These are phyloP conservation scores for Aspergillus eucalypticola DNA, from an alignment of 2,329 filamentous ascomycete species.

Conservation along the genomic window DNA sequence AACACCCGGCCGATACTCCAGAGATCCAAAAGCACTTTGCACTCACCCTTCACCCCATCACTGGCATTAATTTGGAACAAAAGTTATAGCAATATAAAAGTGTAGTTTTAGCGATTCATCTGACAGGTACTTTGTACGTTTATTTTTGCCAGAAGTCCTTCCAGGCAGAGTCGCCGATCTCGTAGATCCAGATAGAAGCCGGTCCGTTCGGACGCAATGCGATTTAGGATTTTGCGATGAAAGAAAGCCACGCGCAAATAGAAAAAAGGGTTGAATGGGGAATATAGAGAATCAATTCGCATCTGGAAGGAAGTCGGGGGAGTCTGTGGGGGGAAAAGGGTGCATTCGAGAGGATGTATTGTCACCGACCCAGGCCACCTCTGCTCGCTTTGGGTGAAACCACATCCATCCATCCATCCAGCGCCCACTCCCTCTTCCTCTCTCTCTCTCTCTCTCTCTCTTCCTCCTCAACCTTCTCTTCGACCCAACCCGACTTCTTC, in stretches of 20 bases:
- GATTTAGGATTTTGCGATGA: slow-evolving; percentile 18
- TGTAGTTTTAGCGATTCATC: slow-evolving; percentile 1
- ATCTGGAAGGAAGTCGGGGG: neutral
- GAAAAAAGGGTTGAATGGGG: neutral
- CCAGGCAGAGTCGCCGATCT: neutral
- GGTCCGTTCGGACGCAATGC: slow-evolving; percentile 10
- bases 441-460: slow-evolving; percentile 8
- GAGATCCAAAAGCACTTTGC: neutral
- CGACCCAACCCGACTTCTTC: slow-evolving; percentile 15
- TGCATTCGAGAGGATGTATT: slow-evolving; percentile 10
- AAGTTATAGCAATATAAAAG: neutral
- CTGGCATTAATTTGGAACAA: neutral
- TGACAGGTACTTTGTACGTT: neutral
- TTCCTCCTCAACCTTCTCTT: slow-evolving; percentile 16
- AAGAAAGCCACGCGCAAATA: slow-evolving; percentile 12
- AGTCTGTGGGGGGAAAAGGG: slow-evolving; percentile 3
- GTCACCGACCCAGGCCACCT: slow-evolving; percentile 21
- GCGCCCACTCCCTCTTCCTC: slow-evolving; percentile 18
- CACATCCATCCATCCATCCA: slow-evolving; percentile 22
- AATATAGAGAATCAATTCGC: slow-evolving; percentile 1
- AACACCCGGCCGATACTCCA: slow-evolving; percentile 3
- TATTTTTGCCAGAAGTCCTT: neutral
- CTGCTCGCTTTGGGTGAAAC: slow-evolving; percentile 46
- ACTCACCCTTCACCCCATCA: neutral
- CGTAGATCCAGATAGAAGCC: neutral